Base-by-base conservation (phyloP, 495 filamentous ascomycete genomes). In the Daldinia concentrica region DNA sequence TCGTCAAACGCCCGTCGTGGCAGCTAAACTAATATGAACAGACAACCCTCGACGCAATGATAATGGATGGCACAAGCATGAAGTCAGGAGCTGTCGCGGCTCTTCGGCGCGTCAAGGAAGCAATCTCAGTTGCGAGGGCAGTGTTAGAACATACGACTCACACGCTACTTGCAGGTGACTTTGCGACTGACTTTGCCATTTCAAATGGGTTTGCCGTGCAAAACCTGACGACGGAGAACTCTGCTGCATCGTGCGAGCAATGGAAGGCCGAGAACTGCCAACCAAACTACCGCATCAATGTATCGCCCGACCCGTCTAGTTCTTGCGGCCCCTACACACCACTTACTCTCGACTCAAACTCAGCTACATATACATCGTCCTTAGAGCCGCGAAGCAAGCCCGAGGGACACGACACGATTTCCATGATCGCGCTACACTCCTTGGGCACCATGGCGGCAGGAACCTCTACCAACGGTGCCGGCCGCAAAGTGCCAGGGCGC, bases 401-500 rank as follows among this genome's bases (percentile, higher is more conserved):
- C 2, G 64, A 70, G 41, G 71, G 68, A 27, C 82, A 85, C 62
- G 83, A 85, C 56, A 85, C 83, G 5, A 84, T 85, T 32, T 84
- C 82, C 0, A 80, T 84, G 80, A 79, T 85, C 36, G 79, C 73
- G 15, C 77, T 85, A 32, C 67, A 80, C 56, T 14, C 51, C 14
- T 37, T 57, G 15, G 82, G 82, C 37, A 22, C 29, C 4, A 84
- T 84, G 82, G 83, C 82, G 5, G 79, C 82, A 1, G 82, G 82
- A 15, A 84, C 82, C 0, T 84, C 82, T 15, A 84, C 83, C 2
- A 85, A 85, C 29, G 83, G 83, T 29, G 83, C 83, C 2, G 62
- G 77, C 6, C 79, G 82, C 73, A 85, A 85, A 69, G 65, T 85
- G 0, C 82, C 82, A 0, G 83, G 83, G 1, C 74, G 82, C 26